Evolutionary conservation across 1,284 basidiomycete genomes (phyloP).

Genomic region (Melampsora occidentalis): DNA sequence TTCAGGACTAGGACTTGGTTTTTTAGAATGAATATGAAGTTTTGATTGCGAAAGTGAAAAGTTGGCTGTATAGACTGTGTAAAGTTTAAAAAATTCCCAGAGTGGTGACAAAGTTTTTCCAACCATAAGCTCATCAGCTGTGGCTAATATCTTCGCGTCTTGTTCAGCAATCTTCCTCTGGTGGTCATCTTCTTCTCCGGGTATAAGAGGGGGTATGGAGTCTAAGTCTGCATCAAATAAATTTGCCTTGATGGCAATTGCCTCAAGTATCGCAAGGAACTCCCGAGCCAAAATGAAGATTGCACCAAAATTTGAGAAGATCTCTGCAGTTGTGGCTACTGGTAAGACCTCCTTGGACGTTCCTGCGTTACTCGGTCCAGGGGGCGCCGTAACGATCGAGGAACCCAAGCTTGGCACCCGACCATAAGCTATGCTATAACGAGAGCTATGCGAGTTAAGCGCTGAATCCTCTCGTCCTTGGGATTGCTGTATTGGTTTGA

Average conservation of each 20-base stretch:
- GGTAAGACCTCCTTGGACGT: constrained; percentile 13
- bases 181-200: background rate
- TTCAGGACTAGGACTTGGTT: constrained; percentile 60
- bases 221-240: constrained; percentile 18
- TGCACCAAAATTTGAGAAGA: constrained; percentile 38
- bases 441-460: no score
- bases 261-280: constrained; percentile 20
- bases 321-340: constrained; percentile 6
- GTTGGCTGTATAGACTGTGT: constrained; percentile 74
- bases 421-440: background rate
- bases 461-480: constrained; percentile 16
- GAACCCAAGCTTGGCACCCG: constrained; percentile 7
- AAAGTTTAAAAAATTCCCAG: constrained; percentile 72
- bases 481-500: constrained; percentile 28
- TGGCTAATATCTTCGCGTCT: background rate
- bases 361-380: background rate
- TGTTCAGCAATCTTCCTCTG: background rate
- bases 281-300: constrained; percentile 27
- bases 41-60: constrained; percentile 67
- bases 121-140: constrained; percentile 44
- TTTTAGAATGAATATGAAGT: constrained; percentile 57
- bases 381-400: background rate
- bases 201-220: background rate
- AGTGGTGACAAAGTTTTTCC: constrained; percentile 62
- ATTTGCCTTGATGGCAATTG: constrained; percentile 7